Evolutionary conservation across 345 rosid species (phyloP), one percentile per base, ranked within the genome.

Genomic region (Cardamine occulta): DNA sequence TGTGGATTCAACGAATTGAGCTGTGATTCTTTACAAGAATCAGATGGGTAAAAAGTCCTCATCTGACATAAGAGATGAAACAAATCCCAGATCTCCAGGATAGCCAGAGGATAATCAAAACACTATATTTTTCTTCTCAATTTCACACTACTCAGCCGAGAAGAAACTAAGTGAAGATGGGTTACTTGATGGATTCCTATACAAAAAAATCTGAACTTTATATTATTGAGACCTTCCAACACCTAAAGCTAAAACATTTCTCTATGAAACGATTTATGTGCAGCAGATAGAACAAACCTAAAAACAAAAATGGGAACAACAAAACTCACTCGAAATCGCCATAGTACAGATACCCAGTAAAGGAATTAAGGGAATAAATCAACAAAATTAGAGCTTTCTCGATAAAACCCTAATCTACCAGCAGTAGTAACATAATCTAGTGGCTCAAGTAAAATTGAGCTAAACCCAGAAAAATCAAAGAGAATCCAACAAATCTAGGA

Each of bases 21-120:
- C 76, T 89, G 93, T 58, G 91, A 75, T 58, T 93, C 98, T 86
- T 92, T 95, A 84, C 87, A 93, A 28, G 94, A 83, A 66, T 92
- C 97, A 58, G 97, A 85, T 5, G 93, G 88, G 69, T 85, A 85
- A 79, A 89, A 88, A 34, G 89, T 83, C 90, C 87, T 89, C 99
- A 92, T 95, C 74, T 87, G 93, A 83, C 98, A 88, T 80, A 95
- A 86, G 68, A 88, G 87, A 81, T 82, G 84, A 81, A 95, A 86
- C 81, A 88, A 89, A 42, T 90, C 91, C 94, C 96, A 85, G 98
- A 95, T 92, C 97, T 91, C 98, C 96, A 92, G 97, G 79, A 84
- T 85, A 86, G 80, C 86, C 84, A 85, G 74, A 78, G 60, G 70
- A 67, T 51, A 29, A 53, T 31, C 60, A 73, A 52, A 23, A 66